Percentiles rank a stretch among this genome's conserved stretches.
These are phyloP conservation scores for Cyberlindnera suaveolens DNA, from an alignment of 805 yeast species.

Conservation along the genomic window DNA sequence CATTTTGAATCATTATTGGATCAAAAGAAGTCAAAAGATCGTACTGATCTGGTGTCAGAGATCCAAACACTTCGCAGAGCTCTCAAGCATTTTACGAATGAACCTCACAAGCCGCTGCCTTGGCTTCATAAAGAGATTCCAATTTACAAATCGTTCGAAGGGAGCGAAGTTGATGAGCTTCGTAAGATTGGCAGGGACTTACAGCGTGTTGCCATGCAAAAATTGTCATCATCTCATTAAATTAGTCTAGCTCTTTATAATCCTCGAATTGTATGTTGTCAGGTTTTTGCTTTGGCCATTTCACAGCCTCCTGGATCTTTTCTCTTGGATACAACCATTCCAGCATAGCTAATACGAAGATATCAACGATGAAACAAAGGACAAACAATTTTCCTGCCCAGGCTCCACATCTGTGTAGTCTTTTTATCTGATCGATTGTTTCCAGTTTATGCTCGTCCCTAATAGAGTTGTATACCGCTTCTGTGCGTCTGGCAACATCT, in stretches of 20 bases:
- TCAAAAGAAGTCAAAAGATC: constrained; percentile 29
- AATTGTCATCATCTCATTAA: constrained; percentile 3
- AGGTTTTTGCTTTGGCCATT: constrained; percentile 59
- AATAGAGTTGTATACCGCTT: constrained; percentile 61
- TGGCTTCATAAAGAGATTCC: constrained; percentile 12
- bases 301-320: constrained; percentile 65
- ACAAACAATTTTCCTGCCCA: constrained; percentile 86
- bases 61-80: constrained; percentile 34
- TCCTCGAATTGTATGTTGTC: neutral
- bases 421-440: constrained; percentile 46
- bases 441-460: constrained; percentile 26
- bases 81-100: constrained; percentile 3
- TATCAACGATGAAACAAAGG: constrained; percentile 75
- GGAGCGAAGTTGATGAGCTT: constrained; percentile 12
- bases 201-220: constrained; percentile 4
- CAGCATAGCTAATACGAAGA: constrained; percentile 52
- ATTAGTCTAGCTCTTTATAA: neutral
- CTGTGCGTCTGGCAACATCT: constrained; percentile 83
- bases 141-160: constrained; percentile 2
- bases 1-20: constrained; percentile 29
- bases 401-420: constrained; percentile 64
- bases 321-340: constrained; percentile 67
- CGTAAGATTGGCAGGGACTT: constrained; percentile 16
- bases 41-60: constrained; percentile 37
- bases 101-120: neutral